Evolutionary conservation across 768 basidiomycete species (phyloP).

Genomic region (Termitomyces sp.): DNA sequence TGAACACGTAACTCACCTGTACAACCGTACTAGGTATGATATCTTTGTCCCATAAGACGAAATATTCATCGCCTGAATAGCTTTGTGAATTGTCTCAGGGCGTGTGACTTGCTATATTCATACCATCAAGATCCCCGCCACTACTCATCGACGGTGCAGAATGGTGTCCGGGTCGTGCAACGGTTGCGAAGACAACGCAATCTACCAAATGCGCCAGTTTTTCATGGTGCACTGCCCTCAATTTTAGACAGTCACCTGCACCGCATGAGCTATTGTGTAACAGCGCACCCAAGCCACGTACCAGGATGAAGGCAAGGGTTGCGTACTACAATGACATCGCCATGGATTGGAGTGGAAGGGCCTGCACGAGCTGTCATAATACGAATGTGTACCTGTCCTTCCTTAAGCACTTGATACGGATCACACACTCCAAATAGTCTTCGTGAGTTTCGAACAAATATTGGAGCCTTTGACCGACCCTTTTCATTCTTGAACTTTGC

Average conservation of each 20-base stretch:
- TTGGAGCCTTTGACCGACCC: slow-evolving; percentile 48
- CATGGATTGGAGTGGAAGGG: slow-evolving; percentile 49
- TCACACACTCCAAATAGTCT: slow-evolving; percentile 66
- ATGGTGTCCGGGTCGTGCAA: slow-evolving; percentile 49
- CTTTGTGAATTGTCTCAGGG: neutral
- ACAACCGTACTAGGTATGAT: slow-evolving; percentile 50
- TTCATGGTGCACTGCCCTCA: slow-evolving; percentile 50
- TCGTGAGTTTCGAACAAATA: slow-evolving; percentile 59
- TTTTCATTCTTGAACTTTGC: slow-evolving; percentile 44
- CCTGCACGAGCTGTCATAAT: slow-evolving; percentile 49
- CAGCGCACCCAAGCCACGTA: slow-evolving; percentile 15
- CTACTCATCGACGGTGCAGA: slow-evolving; percentile 69
- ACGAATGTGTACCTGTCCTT: slow-evolving; percentile 61
- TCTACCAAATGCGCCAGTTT: slow-evolving; percentile 54
- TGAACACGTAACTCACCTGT: slow-evolving; percentile 33
- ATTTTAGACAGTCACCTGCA: slow-evolving; percentile 58
- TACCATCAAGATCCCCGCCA: slow-evolving; percentile 61
- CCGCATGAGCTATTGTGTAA: neutral
- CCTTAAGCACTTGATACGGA: slow-evolving; percentile 54
- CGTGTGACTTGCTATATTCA: neutral
- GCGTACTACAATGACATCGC: slow-evolving; percentile 58
- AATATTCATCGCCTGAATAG: slow-evolving; percentile 53
- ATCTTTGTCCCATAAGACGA: slow-evolving; percentile 67
- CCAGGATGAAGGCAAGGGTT: slow-evolving; percentile 71
- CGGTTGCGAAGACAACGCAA: slow-evolving; percentile 62